Evolutionary conservation across 345 rosid genomes (phyloP).

Genomic region (Lepidium sativum): DNA sequence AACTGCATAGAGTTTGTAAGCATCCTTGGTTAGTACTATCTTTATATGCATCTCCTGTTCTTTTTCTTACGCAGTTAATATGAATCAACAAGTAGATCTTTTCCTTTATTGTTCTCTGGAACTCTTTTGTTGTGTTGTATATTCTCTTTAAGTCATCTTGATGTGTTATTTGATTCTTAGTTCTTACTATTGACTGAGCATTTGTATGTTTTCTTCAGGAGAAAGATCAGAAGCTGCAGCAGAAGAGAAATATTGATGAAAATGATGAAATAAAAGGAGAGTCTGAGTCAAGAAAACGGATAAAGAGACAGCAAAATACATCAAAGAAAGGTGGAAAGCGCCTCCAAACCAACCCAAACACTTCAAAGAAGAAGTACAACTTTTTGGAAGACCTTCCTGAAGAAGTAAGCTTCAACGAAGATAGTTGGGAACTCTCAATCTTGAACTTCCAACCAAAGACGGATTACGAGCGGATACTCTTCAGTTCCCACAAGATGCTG

Average conservation of each 20-base stretch:
- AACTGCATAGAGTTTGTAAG: constrained; percentile 50
- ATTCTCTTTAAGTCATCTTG: neutral
- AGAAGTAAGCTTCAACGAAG: no score
- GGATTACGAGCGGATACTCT: no score
- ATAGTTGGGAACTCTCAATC: no score
- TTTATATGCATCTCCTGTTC: neutral
- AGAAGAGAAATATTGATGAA: constrained; percentile 46
- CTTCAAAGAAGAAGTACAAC: no score
- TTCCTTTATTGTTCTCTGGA: neutral
- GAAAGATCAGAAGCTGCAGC: constrained; percentile 53
- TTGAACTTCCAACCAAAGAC: no score
- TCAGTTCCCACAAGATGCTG: no score
- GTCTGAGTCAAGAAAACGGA: constrained; percentile 47
- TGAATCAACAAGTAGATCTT: constrained; percentile 32
- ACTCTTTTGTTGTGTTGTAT: neutral
- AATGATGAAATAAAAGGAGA: constrained; percentile 55
- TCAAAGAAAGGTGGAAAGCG: no score
- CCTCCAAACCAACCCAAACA: no score
- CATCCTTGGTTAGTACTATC: neutral
- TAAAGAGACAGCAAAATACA: constrained; percentile 70
- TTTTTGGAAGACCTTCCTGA: no score
- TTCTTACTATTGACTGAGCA: neutral
- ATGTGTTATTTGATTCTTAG: neutral
- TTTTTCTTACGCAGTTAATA: no score
- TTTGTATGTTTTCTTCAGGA: constrained; percentile 35